phyloP scores from a whole-genome alignment of 129 eudicot species.

The Artemisia annua region DNA sequence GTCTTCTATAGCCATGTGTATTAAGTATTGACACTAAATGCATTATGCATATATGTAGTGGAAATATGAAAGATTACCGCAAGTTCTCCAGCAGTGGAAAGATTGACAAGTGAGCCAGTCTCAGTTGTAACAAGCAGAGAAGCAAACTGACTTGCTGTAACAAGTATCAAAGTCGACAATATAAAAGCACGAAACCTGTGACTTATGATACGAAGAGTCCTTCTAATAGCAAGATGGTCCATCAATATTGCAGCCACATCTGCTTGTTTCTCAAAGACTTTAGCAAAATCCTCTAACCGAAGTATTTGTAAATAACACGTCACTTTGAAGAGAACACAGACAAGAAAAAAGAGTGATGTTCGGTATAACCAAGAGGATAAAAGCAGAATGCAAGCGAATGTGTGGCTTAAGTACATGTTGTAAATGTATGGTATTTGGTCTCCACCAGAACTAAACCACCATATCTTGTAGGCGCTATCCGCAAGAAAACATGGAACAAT shows the following conservation, averaged over 20 bases:
- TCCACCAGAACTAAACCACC: conserved; percentile 85
- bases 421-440: conserved; percentile 59
- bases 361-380: conserved; percentile 82
- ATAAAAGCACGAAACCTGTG: conserved; percentile 83
- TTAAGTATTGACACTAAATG: background rate
- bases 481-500: conserved; percentile 77
- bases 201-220: conserved; percentile 74
- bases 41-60: background rate
- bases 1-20: no score
- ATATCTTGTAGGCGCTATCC: conserved; percentile 68
- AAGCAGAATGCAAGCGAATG: conserved; percentile 53
- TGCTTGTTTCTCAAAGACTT: conserved; percentile 63
- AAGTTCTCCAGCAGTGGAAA: conserved; percentile 84
- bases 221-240: conserved; percentile 79
- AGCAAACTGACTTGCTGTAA: conserved; percentile 79
- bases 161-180: conserved; percentile 58
- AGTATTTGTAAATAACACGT: conserved; percentile 82
- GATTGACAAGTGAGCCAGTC: conserved; percentile 49
- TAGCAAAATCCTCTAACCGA: conserved; percentile 72
- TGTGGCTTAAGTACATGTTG: conserved; percentile 61
- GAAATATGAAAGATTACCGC: conserved; percentile 49
- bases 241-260: conserved; percentile 62
- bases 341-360: conserved; percentile 69
- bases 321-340: conserved; percentile 73
- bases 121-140: conserved; percentile 70